Percentiles rank a stretch among this genome's conserved stretches.
Conservation (phyloP, 768 basidiomycete genomes). For the Xerocomellus dryophilus region DNA sequence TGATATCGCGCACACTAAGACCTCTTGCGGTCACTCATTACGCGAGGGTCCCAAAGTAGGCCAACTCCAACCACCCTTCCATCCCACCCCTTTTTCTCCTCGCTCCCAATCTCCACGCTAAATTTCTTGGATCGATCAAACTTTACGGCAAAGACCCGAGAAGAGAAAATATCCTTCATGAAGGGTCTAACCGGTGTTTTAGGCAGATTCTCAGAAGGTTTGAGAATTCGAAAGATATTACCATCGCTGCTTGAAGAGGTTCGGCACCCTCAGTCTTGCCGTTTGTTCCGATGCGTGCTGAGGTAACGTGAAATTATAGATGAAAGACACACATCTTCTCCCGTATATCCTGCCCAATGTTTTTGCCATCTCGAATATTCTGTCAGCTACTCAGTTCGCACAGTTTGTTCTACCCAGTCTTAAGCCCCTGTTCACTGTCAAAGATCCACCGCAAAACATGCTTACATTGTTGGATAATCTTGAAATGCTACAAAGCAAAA, state of each 20-base stretch:
- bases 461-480: constrained; percentile 89
- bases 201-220: constrained; percentile 81
- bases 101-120: constrained; percentile 90
- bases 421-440: constrained; percentile 84
- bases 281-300: neutral
- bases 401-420: constrained; percentile 78
- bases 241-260: constrained; percentile 94
- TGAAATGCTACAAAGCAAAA: constrained; percentile 82
- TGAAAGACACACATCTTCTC: constrained; percentile 91
- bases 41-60: constrained; percentile 67
- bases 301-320: constrained; percentile 40
- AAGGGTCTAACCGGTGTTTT: constrained; percentile 82
- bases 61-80: constrained; percentile 80
- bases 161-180: constrained; percentile 97
- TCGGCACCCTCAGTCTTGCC: constrained; percentile 10
- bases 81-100: constrained; percentile 89
- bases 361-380: constrained; percentile 77
- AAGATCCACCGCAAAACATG: constrained; percentile 98
- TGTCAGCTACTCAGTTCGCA: constrained; percentile 80
- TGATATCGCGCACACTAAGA: constrained; percentile 41
- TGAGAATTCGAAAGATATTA: constrained; percentile 84
- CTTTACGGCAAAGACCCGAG: constrained; percentile 89
- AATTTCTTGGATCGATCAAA: constrained; percentile 95
- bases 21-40: constrained; percentile 76
- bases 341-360: constrained; percentile 97